phyloP scores from a whole-genome alignment of 2,329 filamentous ascomycete species.

The Westerdykella sp. region DNA sequence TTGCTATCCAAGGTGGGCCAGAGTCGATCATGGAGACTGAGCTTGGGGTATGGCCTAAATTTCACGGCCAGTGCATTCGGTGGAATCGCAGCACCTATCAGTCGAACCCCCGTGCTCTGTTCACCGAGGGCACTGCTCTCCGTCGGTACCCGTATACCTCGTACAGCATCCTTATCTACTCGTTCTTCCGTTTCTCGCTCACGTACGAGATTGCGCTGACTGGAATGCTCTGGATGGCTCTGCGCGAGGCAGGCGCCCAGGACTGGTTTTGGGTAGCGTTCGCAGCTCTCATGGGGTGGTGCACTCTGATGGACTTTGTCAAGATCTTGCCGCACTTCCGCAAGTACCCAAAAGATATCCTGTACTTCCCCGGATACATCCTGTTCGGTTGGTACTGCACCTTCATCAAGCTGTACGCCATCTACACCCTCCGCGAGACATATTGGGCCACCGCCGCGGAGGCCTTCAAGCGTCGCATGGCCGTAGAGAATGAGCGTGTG shows the following conservation, averaged over 20 bases:
- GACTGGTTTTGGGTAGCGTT: constrained; percentile 10
- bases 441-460: constrained; percentile 11
- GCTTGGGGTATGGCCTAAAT: constrained; percentile 48
- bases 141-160: constrained; percentile 46
- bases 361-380: constrained; percentile 46
- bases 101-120: constrained; percentile 12
- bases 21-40: constrained; percentile 49
- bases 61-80: constrained; percentile 48
- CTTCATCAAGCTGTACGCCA: constrained; percentile 52
- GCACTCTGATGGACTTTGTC: constrained; percentile 51
- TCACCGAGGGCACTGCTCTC: constrained; percentile 38
- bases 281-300: constrained; percentile 38
- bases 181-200: constrained; percentile 52
- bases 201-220: constrained; percentile 47
- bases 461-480: neutral
- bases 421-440: constrained; percentile 40
- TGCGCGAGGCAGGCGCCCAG: constrained; percentile 6
- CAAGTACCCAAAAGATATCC: constrained; percentile 48
- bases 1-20: constrained; percentile 50
- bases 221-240: constrained; percentile 16
- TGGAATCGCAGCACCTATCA: constrained; percentile 57
- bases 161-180: constrained; percentile 52
- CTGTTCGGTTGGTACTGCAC: constrained; percentile 54
- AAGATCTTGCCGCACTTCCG: constrained; percentile 52
- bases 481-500: neutral